Percentiles rank a stretch among this genome's conserved stretches.
These are phyloP conservation scores for Sechiopsis laciniata DNA, from an alignment of 306 rosid species.

Conservation along the genomic window DNA sequence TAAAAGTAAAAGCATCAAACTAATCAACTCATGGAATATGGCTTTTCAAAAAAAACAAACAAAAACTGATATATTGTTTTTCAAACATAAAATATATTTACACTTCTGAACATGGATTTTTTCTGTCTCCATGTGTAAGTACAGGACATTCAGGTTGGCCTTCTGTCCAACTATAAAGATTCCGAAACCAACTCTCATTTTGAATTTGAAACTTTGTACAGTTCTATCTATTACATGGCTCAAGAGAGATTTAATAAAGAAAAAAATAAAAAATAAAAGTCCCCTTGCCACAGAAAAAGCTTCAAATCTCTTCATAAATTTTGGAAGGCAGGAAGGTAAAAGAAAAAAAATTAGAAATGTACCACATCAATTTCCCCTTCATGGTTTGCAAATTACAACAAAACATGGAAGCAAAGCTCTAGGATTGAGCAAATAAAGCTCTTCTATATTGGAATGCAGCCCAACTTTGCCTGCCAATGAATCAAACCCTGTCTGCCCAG, in stretches of 20 bases:
- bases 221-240: not conserved
- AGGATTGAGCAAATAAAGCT: slow-evolving; percentile 79
- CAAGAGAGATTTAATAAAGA: not conserved
- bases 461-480: slow-evolving; percentile 87
- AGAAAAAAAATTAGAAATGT: not conserved
- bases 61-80: no score
- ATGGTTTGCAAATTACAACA: slow-evolving; percentile 80
- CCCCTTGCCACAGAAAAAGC: not conserved
- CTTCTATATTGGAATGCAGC: slow-evolving; percentile 75
- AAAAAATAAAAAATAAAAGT: not conserved
- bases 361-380: slow-evolving; percentile 27
- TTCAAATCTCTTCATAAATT: not conserved
- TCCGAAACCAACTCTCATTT: not conserved
- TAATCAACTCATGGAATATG: no score
- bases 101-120: not conserved
- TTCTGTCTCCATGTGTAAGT: not conserved
- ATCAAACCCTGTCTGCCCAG: slow-evolving; percentile 76
- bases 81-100: not conserved
- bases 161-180: not conserved
- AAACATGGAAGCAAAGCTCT: slow-evolving; percentile 90
- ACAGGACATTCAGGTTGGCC: not conserved
- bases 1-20: no score
- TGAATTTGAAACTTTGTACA: not conserved
- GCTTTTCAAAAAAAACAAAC: no score
- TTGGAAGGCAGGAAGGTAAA: not conserved